Conservation (phyloP, 352 stramenopile species). For the Globisporangium barbulae region DNA sequence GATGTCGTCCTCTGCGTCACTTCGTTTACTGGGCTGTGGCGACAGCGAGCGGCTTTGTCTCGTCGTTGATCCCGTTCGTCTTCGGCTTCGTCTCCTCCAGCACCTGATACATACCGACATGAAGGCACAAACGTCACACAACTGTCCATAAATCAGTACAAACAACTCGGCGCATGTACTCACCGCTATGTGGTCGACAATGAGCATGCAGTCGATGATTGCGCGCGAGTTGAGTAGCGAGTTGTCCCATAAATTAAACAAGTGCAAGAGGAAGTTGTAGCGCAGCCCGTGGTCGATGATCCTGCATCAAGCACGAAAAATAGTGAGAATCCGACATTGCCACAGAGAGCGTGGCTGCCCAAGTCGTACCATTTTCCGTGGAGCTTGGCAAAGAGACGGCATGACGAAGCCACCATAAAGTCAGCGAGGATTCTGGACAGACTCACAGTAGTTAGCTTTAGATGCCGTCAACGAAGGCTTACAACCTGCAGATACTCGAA, state of each 20-base stretch:
- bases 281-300: slow-evolving; percentile 70
- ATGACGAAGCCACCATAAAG: slow-evolving; percentile 87
- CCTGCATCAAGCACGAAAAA: slow-evolving; percentile 24
- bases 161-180: neutral
- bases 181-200: slow-evolving; percentile 69
- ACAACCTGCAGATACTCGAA: slow-evolving; percentile 1
- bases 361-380: slow-evolving; percentile 69
- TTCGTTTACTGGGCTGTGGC: slow-evolving; percentile 1
- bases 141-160: neutral
- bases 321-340: neutral
- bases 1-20: neutral
- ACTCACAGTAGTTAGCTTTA: neutral
- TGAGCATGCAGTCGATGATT: slow-evolving; percentile 88
- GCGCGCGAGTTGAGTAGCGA: slow-evolving; percentile 80
- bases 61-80: neutral
- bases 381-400: slow-evolving; percentile 77
- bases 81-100: slow-evolving; percentile 32
- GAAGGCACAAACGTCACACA: neutral
- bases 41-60: neutral
- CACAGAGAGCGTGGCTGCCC: neutral
- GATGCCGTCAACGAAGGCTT: neutral
- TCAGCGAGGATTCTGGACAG: slow-evolving; percentile 66
- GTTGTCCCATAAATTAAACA: slow-evolving; percentile 91
- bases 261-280: slow-evolving; percentile 86
- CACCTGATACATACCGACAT: slow-evolving; percentile 15